Evolutionary conservation across 768 basidiomycete species (phyloP).

Genomic region (Multifurca ochricompacta): DNA sequence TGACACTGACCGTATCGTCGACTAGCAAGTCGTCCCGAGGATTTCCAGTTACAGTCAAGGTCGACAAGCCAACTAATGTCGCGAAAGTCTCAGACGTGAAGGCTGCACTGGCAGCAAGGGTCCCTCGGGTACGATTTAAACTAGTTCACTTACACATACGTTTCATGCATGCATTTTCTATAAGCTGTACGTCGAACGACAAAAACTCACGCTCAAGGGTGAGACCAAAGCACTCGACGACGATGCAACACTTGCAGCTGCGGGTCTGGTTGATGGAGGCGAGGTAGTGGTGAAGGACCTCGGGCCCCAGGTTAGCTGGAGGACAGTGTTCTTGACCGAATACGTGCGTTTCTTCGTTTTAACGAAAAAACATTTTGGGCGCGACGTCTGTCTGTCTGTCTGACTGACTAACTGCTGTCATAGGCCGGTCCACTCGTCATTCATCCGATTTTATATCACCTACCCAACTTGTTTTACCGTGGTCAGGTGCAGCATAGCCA

Average conservation of each 20-base stretch:
- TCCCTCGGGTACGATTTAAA: conserved; percentile 38
- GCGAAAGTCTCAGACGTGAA: conserved; percentile 68
- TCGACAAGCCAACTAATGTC: conserved; percentile 37
- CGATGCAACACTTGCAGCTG: conserved; percentile 47
- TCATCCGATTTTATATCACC: conserved; percentile 77
- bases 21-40: conserved; percentile 37
- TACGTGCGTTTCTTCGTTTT: conserved; percentile 57
- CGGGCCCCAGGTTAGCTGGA: conserved; percentile 85
- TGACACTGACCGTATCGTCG: conserved; percentile 49
- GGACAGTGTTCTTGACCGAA: conserved; percentile 86
- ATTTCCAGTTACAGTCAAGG: conserved; percentile 44
- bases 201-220: conserved; percentile 61
- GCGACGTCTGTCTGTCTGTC: no score
- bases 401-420: no score
- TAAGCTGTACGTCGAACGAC: conserved; percentile 71
- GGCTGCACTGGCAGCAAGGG: conserved; percentile 46
- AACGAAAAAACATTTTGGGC: no score
- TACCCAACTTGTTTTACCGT: conserved; percentile 65
- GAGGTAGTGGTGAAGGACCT: conserved; percentile 80
- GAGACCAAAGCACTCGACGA: conserved; percentile 58
- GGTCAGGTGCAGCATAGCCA: conserved; percentile 60
- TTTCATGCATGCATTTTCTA: no score
- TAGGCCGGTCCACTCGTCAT: conserved; percentile 84
- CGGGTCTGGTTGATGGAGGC: conserved; percentile 51
- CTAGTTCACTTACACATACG: neutral